Percentiles rank a stretch among this genome's conserved stretches.
Evolutionary conservation across 1,284 basidiomycete genomes (phyloP).

Genomic region (Malassezia pachydermatis): DNA sequence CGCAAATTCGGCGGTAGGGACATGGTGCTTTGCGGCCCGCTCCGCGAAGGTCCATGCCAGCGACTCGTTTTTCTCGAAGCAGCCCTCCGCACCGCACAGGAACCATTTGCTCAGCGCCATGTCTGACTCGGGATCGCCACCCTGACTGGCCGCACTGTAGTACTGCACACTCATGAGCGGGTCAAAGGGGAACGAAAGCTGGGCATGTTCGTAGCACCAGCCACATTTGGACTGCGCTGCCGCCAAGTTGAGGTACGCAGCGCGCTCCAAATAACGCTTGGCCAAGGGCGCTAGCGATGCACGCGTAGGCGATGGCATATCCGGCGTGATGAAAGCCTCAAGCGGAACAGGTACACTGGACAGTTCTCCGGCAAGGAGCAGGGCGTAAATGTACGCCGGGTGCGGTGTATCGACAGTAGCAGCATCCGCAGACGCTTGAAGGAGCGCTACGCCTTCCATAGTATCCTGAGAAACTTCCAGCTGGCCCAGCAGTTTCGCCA

Average conservation of each 20-base stretch:
- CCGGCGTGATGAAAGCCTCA: slow-evolving; percentile 29
- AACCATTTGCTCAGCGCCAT: slow-evolving; percentile 96
- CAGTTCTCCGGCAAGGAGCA: slow-evolving; percentile 62
- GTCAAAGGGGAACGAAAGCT: slow-evolving; percentile 74
- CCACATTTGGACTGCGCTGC: slow-evolving; percentile 83
- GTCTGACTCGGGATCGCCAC: slow-evolving; percentile 68
- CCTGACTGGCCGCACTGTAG: slow-evolving; percentile 62
- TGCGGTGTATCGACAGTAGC: slow-evolving; percentile 69
- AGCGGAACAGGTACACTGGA: slow-evolving; percentile 30
- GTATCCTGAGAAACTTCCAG: slow-evolving; percentile 58
- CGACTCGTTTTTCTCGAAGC: slow-evolving; percentile 77
- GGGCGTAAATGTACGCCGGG: slow-evolving; percentile 67
- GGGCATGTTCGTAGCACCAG: slow-evolving; percentile 80
- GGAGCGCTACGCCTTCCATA: slow-evolving; percentile 59
- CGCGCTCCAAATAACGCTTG: slow-evolving; percentile 57
- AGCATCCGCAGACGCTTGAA: slow-evolving; percentile 66
- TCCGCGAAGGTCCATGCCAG: slow-evolving; percentile 82
- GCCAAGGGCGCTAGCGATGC: slow-evolving; percentile 32
- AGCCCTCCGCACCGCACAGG: slow-evolving; percentile 68
- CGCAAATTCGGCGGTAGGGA: slow-evolving; percentile 80
- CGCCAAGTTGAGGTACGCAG: slow-evolving; percentile 73
- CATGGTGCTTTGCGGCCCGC: slow-evolving; percentile 69
- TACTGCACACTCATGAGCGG: slow-evolving; percentile 82
- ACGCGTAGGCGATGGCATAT: slow-evolving; percentile 20
- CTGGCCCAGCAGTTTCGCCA: slow-evolving; percentile 80